These are phyloP conservation scores for Jimgerdemannia flammicorona DNA, from an alignment of 192 early-diverging fungal genomes.

Conservation along the genomic window DNA sequence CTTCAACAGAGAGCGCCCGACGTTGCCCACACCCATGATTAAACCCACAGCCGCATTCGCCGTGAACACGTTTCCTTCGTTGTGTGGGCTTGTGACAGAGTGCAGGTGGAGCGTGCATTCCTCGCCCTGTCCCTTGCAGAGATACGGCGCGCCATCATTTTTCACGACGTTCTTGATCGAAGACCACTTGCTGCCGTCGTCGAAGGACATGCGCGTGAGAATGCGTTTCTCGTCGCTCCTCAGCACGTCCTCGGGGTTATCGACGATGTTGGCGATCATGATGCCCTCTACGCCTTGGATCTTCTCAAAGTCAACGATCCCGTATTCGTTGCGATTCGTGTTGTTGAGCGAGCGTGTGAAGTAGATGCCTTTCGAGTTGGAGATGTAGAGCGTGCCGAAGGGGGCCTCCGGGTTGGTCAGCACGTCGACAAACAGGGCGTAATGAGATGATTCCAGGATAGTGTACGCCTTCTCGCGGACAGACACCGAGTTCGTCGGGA, in stretches of 20 bases:
- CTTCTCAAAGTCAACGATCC: slow-evolving; percentile 88
- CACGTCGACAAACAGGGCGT: slow-evolving; percentile 77
- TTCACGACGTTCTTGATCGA: slow-evolving; percentile 41
- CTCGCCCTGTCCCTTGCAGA: not conserved
- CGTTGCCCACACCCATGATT: slow-evolving; percentile 89
- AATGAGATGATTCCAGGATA: slow-evolving; percentile 74
- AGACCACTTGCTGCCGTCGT: slow-evolving; percentile 81
- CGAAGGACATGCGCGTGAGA: slow-evolving; percentile 76
- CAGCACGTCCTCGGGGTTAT: slow-evolving; percentile 66
- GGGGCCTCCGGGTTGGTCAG: slow-evolving; percentile 32
- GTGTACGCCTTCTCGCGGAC: slow-evolving; percentile 74
- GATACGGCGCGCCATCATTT: slow-evolving; percentile 8
- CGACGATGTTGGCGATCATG: slow-evolving; percentile 79
- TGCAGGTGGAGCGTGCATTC: slow-evolving; percentile 85
- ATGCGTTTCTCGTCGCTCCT: slow-evolving; percentile 49
- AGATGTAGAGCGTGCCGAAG: slow-evolving; percentile 74
- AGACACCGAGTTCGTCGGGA: slow-evolving; percentile 43
- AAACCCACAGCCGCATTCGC: slow-evolving; percentile 73
- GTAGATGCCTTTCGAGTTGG: slow-evolving; percentile 86
- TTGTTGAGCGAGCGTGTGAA: slow-evolving; percentile 77
- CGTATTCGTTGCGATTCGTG: slow-evolving; percentile 72
- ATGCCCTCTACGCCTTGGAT: slow-evolving; percentile 81
- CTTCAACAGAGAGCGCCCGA: slow-evolving; percentile 63
- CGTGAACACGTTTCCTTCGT: slow-evolving; percentile 72
- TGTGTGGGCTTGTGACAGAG: slow-evolving; percentile 67